Evolutionary conservation across 306 rosid genomes (phyloP).

Genomic region (Lathyrus oleraceus): DNA sequence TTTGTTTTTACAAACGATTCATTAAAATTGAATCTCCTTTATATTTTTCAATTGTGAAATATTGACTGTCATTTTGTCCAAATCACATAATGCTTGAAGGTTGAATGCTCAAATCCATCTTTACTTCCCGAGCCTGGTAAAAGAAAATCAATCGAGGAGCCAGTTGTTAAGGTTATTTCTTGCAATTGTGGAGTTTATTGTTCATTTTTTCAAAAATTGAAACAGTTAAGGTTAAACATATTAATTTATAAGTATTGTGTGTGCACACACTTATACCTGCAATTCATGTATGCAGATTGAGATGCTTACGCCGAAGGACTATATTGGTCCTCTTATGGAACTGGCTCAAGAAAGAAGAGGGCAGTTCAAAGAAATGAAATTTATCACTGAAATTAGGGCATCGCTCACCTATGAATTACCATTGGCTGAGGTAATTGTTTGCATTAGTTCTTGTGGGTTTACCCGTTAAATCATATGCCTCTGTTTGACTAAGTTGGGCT

Average conservation of each 20-base stretch:
- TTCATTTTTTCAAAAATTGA: constrained; percentile 29
- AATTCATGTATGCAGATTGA: constrained; percentile 62
- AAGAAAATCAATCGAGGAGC: constrained; percentile 81
- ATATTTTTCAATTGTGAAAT: constrained; percentile 25
- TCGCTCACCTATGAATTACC: constrained; percentile 76
- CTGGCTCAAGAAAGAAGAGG: constrained; percentile 97
- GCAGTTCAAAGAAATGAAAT: constrained; percentile 85
- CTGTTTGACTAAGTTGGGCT: constrained; percentile 26
- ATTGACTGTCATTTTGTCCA: constrained; percentile 31
- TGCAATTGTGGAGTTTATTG: constrained; percentile 24
- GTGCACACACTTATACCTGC: constrained; percentile 26
- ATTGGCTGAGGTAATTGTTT: constrained; percentile 70
- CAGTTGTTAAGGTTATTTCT: constrained; percentile 62
- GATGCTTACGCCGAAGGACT: constrained; percentile 89
- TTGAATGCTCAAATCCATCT: constrained; percentile 84
- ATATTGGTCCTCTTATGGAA: constrained; percentile 91
- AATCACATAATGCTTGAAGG: constrained; percentile 43
- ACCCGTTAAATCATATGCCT: constrained; percentile 6
- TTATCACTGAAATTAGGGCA: constrained; percentile 80
- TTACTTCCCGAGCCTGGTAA: constrained; percentile 75
- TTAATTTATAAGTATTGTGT: constrained; percentile 6
- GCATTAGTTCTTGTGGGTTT: constrained; percentile 26
- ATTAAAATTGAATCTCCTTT: constrained; percentile 27
- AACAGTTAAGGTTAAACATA: constrained; percentile 20
- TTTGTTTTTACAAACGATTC: constrained; percentile 22